Evolutionary conservation across 2,329 filamentous ascomycete genomes (phyloP).

Genomic region (Aspergillus udagawae): DNA sequence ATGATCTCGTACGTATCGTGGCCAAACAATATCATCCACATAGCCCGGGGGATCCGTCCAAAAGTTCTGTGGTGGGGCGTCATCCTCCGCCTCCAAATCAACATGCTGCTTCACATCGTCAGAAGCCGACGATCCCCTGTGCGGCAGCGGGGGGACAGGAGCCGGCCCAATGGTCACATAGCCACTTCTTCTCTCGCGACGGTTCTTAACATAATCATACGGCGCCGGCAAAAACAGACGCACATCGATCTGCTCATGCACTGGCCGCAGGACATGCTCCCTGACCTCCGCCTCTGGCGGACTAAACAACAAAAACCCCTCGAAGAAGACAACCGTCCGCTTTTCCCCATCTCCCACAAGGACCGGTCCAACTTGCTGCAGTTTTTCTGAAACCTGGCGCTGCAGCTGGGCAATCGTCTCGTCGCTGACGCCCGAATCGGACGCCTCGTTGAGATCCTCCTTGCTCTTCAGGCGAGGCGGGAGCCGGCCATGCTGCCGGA

Average conservation of each 20-base stretch:
- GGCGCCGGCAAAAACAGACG: constrained; percentile 73
- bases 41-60: constrained; percentile 95
- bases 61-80: constrained; percentile 64
- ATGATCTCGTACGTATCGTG: constrained; percentile 82
- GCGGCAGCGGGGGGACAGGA: constrained; percentile 19
- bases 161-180: constrained; percentile 46
- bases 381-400: constrained; percentile 16
- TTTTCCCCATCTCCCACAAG: background rate
- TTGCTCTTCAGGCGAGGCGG: constrained; percentile 52
- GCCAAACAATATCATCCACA: constrained; percentile 93
- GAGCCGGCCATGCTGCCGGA: constrained; percentile 59
- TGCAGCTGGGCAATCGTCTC: constrained; percentile 22
- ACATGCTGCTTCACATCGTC: constrained; percentile 8
- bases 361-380: constrained; percentile 7
- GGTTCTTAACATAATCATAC: constrained; percentile 45
- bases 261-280: constrained; percentile 23
- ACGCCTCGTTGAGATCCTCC: constrained; percentile 55
- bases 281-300: constrained; percentile 24
- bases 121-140: background rate
- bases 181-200: constrained; percentile 41
- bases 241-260: constrained; percentile 57
- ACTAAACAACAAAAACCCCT: constrained; percentile 83
- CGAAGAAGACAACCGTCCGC: constrained; percentile 65
- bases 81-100: constrained; percentile 28
- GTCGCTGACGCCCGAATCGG: constrained; percentile 38